Base-by-base conservation (phyloP, 2,329 filamentous ascomycete genomes). In the Paraphaeosphaeria minitans region DNA sequence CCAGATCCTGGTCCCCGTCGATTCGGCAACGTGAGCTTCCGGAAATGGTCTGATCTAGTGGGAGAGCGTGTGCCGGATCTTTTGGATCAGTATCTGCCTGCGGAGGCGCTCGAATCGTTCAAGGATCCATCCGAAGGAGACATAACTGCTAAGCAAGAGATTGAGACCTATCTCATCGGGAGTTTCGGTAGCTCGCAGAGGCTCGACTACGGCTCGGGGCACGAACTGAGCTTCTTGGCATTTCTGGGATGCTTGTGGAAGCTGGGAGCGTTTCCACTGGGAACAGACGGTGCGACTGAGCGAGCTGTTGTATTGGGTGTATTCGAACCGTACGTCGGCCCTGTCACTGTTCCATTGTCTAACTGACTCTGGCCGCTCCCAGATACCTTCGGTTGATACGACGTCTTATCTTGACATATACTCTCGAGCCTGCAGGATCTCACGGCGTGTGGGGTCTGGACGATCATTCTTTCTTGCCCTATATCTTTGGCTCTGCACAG, bases 391-490 rank as follows among this genome's bases (percentile, higher is more conserved):
- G 82, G 33, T 88, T 98, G 1, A 83, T 97, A 47, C 89, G 95
- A 41, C 87, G 85, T 43, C 83, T 99, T 10, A 97, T 99, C 67
- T 82, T 92, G 52, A 94, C 89, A 2, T 99, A 98, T 75, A 97
- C 89, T 0, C 85, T 99, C 21, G 95, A 99, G 73, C 95, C 95
- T 4, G 95, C 95, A 6, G 95, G 95, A 2, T 96, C 94, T 1
- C 95, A 98, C 73, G 95, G 95, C 3, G 95, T 99, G 21, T 99
- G 95, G 95, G 95, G 95, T 21, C 83, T 99, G n/a, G 95, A 99
- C 74, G 95, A 99, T 75, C 94, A 99, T 78, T 93, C 88, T 9
- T 98, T 99, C 75, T 77, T 95, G 27, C 91, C 95, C 0, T 99
- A 98, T 76, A 92, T 99, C 57, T 93, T 98, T 64, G 95, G 95